Evolutionary conservation across 352 stramenopile species (phyloP), one percentile per base, ranked within the genome.

Genomic region (Phytophthora cactorum): DNA sequence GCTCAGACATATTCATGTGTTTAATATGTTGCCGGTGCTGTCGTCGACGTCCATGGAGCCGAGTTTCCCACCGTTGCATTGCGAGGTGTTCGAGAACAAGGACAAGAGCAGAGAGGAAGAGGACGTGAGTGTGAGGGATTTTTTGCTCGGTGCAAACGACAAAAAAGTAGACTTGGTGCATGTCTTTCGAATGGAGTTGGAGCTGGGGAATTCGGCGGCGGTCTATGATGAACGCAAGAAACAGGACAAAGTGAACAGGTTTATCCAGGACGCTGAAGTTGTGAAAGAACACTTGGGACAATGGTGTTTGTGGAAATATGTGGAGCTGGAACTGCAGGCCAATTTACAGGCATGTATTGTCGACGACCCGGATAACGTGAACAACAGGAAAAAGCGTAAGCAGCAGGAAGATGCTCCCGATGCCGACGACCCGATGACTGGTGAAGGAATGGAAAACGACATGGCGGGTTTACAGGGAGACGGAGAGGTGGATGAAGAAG

Each of bases 281-380:
- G 78, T 95, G 5, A 82, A 89, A 34, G 12, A 72, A 34, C 83
- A 93, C 39, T 61, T 96, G 3, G 88, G 88, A 0, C 53, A 81
- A 27, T 96, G 86, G 86, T 96, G 88, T 63, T 54, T 96, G 32
- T 76, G 90, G 70, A 93, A 94, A 50, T 92, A 84, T 63, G 71
- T 95, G 12, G 84, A 94, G 50, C 41, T 94, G 25, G 86, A 96
- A 52, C 64, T 96, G 28, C 84, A 91, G 52, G 63, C 55, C 5
- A 91, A 91, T 56, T 68, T 94, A n/a, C 79, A 83, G 12, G 84
- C 86, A 7, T 92, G 83, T 58, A 73, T 91, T 41, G 67, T 92
- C 1, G 68, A 86, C 15, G 86, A 92, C 43, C 22, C 59, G 0
- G 72, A 89, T 32, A 92, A 91, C 46, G 71, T 90, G 36, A 91